Evolutionary conservation across 192 early-diverging fungal genomes (phyloP).

Genomic region (Jimgerdemannia lactiflua): DNA sequence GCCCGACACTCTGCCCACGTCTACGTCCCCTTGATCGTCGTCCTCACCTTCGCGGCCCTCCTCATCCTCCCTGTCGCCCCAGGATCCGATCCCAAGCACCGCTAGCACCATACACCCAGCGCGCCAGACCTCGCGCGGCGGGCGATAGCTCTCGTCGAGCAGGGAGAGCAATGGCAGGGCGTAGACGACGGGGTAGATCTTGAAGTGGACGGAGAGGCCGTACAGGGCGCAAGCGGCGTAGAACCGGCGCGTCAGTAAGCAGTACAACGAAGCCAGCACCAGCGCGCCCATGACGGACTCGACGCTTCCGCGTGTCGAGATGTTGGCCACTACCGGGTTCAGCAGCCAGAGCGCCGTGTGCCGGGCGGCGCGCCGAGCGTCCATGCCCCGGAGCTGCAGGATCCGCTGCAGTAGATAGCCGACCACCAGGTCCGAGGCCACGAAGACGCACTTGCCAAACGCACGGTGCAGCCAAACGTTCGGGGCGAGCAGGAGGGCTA

Average conservation of each 20-base stretch:
- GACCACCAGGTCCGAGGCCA: slow-evolving; percentile 71
- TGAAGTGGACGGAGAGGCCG: slow-evolving; percentile 94
- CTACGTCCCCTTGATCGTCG: slow-evolving; percentile 7
- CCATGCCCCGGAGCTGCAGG: slow-evolving; percentile 50
- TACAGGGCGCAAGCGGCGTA: slow-evolving; percentile 64
- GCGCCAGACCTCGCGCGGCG: slow-evolving; percentile 2
- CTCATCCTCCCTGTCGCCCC: no score
- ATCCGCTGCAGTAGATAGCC: slow-evolving; percentile 66
- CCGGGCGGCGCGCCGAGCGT: slow-evolving; percentile 40
- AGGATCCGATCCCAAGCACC: neutral
- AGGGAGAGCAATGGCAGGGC: slow-evolving; percentile 77
- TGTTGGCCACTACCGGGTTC: slow-evolving; percentile 96
- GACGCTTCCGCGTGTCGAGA: slow-evolving; percentile 93
- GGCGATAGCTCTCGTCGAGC: slow-evolving; percentile 46
- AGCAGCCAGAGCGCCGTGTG: slow-evolving; percentile 79
- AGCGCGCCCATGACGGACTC: slow-evolving; percentile 84
- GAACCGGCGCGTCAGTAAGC: slow-evolving; percentile 50
- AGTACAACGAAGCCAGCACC: slow-evolving; percentile 74
- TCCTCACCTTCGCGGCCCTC: neutral
- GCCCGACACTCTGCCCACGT: neutral
- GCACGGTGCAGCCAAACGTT: slow-evolving; percentile 69
- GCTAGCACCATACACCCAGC: neutral
- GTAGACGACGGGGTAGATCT: slow-evolving; percentile 98
- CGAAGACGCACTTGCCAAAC: slow-evolving; percentile 96
- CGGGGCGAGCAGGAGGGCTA: slow-evolving; percentile 88